Percentiles rank a stretch among this genome's conserved stretches.
Conservation (phyloP, 2,329 filamentous ascomycete species). For the Arthrobotrys conoides region DNA sequence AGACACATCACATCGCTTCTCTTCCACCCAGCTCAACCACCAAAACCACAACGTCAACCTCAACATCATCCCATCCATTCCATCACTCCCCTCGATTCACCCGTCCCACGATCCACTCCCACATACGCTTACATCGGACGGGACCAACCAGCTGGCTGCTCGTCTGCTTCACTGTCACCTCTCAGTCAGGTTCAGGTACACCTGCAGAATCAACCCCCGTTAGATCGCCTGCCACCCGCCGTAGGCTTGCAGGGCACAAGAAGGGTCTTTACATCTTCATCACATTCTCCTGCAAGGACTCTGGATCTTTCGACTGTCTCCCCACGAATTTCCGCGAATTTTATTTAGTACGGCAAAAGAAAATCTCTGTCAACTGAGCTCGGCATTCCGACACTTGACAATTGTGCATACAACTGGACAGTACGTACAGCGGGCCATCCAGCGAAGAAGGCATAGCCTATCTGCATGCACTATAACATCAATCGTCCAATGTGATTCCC, state of each 20-base stretch:
- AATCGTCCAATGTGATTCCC: conserved; percentile 59
- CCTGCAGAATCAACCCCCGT: conserved; percentile 52
- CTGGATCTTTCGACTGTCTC: conserved; percentile 36
- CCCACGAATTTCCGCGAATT: conserved; percentile 50
- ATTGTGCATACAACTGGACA: conserved; percentile 43
- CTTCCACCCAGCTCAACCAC: conserved; percentile 34
- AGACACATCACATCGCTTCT: conserved; percentile 60
- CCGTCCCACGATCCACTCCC: conserved; percentile 17
- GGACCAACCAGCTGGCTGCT: conserved; percentile 59
- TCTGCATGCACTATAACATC: conserved; percentile 56
- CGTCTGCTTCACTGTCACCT: conserved; percentile 45
- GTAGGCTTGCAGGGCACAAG: conserved; percentile 30
- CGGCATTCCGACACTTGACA: conserved; percentile 50
- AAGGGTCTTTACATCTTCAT: conserved; percentile 37
- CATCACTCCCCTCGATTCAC: conserved; percentile 17
- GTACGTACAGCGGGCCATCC: conserved; percentile 7
- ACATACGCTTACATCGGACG: conserved; percentile 21
- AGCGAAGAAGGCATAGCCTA: conserved; percentile 57
- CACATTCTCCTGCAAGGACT: conserved; percentile 28
- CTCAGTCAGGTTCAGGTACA: conserved; percentile 56
- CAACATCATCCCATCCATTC: conserved; percentile 47
- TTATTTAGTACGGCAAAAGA: conserved; percentile 40
- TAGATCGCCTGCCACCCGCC: conserved; percentile 33
- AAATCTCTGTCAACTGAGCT: conserved; percentile 55
- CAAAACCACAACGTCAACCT: conserved; percentile 56